Conservation (phyloP, 495 filamentous ascomycete species). For the Amphirosellinia nigrospora region DNA sequence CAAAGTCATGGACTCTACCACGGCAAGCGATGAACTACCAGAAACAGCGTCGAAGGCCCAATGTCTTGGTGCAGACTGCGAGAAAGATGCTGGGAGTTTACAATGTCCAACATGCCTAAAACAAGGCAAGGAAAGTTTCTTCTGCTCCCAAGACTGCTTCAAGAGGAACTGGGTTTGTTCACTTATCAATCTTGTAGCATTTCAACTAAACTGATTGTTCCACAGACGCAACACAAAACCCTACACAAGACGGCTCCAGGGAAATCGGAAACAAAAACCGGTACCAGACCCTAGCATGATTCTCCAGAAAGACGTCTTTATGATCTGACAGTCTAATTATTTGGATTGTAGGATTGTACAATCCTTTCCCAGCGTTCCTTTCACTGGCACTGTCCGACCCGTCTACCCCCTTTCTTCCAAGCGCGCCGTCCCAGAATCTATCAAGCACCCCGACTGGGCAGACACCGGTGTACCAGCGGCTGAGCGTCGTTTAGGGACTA, state of each 20-base stretch:
- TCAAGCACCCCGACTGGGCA: constrained; percentile 82
- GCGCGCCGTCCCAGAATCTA: constrained; percentile 74
- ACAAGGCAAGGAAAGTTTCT: constrained; percentile 86
- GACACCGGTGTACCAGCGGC: constrained; percentile 80
- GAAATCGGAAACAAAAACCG: background rate
- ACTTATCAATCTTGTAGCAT: background rate
- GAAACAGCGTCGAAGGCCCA: constrained; percentile 63
- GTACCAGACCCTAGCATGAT: background rate
- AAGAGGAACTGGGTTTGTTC: constrained; percentile 92
- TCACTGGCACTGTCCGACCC: constrained; percentile 77
- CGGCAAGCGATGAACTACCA: background rate
- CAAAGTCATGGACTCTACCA: background rate
- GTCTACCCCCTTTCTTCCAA: constrained; percentile 82
- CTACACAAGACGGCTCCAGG: constrained; percentile 66
- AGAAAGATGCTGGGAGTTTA: constrained; percentile 78
- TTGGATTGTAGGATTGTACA: constrained; percentile 62
- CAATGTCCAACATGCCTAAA: constrained; percentile 96
- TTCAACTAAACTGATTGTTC: constrained; percentile 8
- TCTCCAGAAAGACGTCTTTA: constrained; percentile 45
- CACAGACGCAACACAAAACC: constrained; percentile 78
- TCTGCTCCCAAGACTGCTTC: constrained; percentile 99
- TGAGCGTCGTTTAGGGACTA: constrained; percentile 71
- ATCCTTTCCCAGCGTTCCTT: constrained; percentile 86
- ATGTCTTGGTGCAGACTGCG: constrained; percentile 81
- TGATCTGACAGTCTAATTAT: constrained; percentile 75